Percentiles rank a stretch among this genome's conserved stretches.
phyloP scores from a whole-genome alignment of 2,329 filamentous ascomycete species.

The Aureobasidium sp. region DNA sequence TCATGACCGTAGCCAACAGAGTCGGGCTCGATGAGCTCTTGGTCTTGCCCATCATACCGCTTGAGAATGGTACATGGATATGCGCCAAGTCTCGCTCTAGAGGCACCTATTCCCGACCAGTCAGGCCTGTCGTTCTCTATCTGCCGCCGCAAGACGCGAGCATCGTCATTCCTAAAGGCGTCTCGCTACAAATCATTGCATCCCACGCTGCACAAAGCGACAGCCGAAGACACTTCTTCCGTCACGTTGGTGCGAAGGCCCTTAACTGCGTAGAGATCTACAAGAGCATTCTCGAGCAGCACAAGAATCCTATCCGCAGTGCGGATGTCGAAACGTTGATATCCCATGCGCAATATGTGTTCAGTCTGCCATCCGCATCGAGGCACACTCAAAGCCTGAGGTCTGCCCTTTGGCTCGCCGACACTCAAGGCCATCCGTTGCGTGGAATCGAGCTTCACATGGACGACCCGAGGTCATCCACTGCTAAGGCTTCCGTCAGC shows the following conservation, averaged over 20 bases:
- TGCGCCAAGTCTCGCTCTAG: not conserved
- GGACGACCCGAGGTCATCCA: not conserved
- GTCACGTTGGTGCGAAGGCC: not conserved
- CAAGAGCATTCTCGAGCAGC: not conserved
- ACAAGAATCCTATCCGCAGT: not conserved
- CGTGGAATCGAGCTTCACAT: constrained; percentile 3
- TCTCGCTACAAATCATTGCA: constrained; percentile 15
- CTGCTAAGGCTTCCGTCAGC: not conserved
- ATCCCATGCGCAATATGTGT: not conserved
- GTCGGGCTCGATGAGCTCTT: not conserved
- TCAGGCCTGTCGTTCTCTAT: constrained; percentile 5
- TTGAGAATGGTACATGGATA: constrained; percentile 16
- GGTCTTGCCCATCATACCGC: constrained; percentile 13
- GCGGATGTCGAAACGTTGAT: not conserved
- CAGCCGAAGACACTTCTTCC: not conserved
- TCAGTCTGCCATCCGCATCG: not conserved
- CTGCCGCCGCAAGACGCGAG: constrained; percentile 12
- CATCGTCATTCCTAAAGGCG: constrained; percentile 15
- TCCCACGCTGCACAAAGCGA: not conserved
- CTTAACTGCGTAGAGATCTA: not conserved
- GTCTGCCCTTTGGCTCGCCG: not conserved
- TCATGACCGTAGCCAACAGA: not conserved
- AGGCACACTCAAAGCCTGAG: not conserved
- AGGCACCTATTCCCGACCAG: not conserved
- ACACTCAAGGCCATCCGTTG: not conserved